Conservation (phyloP, 176 grass and related monocot genomes). For the Dendrocalamus sinicus region DNA sequence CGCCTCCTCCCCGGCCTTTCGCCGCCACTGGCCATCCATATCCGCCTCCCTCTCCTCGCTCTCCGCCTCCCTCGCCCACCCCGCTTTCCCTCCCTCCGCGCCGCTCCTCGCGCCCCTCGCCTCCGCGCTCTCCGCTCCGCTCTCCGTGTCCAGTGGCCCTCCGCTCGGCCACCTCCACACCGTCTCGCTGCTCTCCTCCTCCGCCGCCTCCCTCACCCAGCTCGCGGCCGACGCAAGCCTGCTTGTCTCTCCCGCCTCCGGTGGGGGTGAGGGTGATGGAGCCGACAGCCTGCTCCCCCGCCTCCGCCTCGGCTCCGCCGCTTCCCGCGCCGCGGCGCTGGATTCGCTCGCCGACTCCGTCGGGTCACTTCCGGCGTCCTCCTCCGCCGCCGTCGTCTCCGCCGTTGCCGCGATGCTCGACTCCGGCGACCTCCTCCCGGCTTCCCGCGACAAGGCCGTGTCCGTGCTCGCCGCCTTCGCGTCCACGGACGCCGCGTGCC, state of each 20-base stretch:
- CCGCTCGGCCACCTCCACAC: conserved; percentile 65
- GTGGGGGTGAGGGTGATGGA: not conserved
- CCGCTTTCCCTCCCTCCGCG: conserved; percentile 41
- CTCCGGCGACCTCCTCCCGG: conserved; percentile 44
- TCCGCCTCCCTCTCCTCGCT: conserved; percentile 48
- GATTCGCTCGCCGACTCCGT: conserved; percentile 26
- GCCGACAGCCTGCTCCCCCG: conserved; percentile 42
- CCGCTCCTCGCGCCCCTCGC: conserved; percentile 56
- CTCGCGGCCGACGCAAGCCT: conserved; percentile 60
- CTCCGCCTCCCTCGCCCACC: conserved; percentile 48
- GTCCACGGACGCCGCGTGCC: conserved; percentile 36
- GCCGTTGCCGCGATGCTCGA: conserved; percentile 61
- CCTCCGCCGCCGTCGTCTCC: conserved; percentile 36
- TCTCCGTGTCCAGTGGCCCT: conserved; percentile 32
- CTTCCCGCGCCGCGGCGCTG: conserved; percentile 55
- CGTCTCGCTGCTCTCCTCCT: conserved; percentile 63
- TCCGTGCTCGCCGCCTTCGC: conserved; percentile 56
- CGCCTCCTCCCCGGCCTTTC: conserved; percentile 41
- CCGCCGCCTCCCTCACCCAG: conserved; percentile 44
- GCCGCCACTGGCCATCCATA: conserved; percentile 62
- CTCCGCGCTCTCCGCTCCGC: conserved; percentile 47
- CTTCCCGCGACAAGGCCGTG: conserved; percentile 55
- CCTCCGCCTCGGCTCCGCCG: conserved; percentile 46
- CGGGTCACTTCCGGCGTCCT: conserved; percentile 17
- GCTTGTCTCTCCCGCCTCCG: conserved; percentile 16